phyloP scores from a whole-genome alignment of 2,329 filamentous ascomycete species.

The Hypoxylon sp. region DNA sequence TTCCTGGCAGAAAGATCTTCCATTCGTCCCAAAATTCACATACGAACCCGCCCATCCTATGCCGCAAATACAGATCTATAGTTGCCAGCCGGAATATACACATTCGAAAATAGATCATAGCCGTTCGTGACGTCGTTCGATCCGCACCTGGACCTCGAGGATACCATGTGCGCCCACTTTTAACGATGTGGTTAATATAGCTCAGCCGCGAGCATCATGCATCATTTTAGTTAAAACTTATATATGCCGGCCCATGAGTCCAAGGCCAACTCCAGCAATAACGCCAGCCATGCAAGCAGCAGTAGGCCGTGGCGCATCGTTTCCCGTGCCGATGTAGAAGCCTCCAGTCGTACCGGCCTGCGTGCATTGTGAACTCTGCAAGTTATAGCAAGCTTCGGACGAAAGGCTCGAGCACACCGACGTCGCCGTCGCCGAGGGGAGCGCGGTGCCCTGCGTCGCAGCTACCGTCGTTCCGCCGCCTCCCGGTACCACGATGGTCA shows the following conservation, averaged over 20 bases:
- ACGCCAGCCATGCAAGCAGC: conserved; percentile 51
- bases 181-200: background rate
- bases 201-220: background rate
- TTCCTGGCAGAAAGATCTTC: conserved; percentile 14
- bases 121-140: conserved; percentile 42
- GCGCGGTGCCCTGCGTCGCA: conserved; percentile 55
- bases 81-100: conserved; percentile 36
- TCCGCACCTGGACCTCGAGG: background rate
- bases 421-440: conserved; percentile 64
- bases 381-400: conserved; percentile 64
- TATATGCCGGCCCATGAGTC: conserved; percentile 50
- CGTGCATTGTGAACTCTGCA: conserved; percentile 60
- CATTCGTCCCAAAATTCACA: conserved; percentile 25
- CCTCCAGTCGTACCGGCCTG: conserved; percentile 48
- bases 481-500: conserved; percentile 70
- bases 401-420: conserved; percentile 71
- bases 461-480: conserved; percentile 68
- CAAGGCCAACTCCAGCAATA: conserved; percentile 53
- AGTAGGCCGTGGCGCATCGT: conserved; percentile 50
- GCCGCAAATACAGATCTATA: conserved; percentile 29
- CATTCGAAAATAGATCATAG: conserved; percentile 32
- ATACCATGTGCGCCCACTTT: conserved; percentile 6
- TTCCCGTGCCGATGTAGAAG: conserved; percentile 50
- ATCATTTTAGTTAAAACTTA: conserved; percentile 24
- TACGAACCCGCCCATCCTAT: conserved; percentile 19